Evolutionary conservation across 495 filamentous ascomycete genomes (phyloP).

Genomic region (Xylaria sp.): DNA sequence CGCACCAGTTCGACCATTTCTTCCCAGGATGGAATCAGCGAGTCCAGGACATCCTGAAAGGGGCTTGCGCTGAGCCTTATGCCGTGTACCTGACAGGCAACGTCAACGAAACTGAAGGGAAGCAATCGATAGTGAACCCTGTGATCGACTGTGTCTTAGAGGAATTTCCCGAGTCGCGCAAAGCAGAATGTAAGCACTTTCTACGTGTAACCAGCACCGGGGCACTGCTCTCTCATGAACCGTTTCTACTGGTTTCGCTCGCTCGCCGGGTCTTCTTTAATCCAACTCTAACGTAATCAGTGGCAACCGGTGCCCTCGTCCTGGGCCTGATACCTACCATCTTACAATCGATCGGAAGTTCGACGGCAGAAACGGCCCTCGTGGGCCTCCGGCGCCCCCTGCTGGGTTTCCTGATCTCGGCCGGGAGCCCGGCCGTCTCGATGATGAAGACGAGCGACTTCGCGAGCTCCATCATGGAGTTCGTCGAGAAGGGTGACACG

Average conservation of each 20-base stretch:
- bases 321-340: conserved; percentile 28
- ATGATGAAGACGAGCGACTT: conserved; percentile 26
- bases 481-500: conserved; percentile 1
- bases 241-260: background rate
- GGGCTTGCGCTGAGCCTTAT: conserved; percentile 20
- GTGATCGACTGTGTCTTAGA: conserved; percentile 27
- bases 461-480: background rate
- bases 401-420: conserved; percentile 26
- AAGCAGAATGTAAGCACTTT: conserved; percentile 22
- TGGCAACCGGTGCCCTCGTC: conserved; percentile 26
- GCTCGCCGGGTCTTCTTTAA: background rate
- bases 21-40: conserved; percentile 18
- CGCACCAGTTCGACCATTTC: conserved; percentile 26
- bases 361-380: conserved; percentile 29
- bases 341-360: conserved; percentile 25
- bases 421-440: conserved; percentile 27
- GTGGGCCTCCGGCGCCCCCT: conserved; percentile 25
- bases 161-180: conserved; percentile 18
- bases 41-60: conserved; percentile 14
- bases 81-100: conserved; percentile 21
- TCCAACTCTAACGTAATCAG: background rate
- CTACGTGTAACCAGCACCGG: background rate
- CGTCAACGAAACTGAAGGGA: background rate
- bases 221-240: background rate
- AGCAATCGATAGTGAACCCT: conserved; percentile 12